Conservation (phyloP, 2,329 filamentous ascomycete genomes). For the Diaporthe capsici region DNA sequence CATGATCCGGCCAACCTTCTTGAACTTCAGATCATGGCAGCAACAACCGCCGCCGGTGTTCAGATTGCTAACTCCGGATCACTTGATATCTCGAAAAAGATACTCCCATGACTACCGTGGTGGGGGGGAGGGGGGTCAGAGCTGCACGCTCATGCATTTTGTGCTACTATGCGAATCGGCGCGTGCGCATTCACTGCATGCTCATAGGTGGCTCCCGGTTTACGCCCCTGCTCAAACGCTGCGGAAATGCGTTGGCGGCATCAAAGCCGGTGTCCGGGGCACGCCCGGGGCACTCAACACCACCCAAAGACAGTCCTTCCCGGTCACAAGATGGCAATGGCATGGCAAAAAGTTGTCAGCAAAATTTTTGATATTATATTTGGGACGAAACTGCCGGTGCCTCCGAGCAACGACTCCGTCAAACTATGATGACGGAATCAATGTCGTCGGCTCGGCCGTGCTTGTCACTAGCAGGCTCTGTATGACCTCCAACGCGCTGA, state of each 20-base stretch:
- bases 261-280: not conserved
- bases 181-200: not conserved
- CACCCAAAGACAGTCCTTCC: not conserved
- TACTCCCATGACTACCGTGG: not conserved
- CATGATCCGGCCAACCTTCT: not conserved
- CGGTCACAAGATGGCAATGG: not conserved
- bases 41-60: not conserved
- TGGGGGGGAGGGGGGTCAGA: not conserved
- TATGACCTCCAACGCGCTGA: conserved; percentile 53
- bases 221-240: not conserved
- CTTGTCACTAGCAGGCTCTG: conserved; percentile 47
- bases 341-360: not conserved
- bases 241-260: not conserved
- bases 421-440: conserved; percentile 21
- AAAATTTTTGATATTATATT: not conserved
- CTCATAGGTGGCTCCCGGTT: too few relatives aligned
- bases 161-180: not conserved
- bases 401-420: not conserved
- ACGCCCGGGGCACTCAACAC: not conserved
- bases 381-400: not conserved
- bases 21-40: not conserved
- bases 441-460: conserved; percentile 41
- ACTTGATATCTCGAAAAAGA: not conserved
- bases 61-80: not conserved
- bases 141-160: not conserved